These are phyloP conservation scores for Collybia mongolica DNA, from an alignment of 768 basidiomycete genomes.

Conservation along the genomic window DNA sequence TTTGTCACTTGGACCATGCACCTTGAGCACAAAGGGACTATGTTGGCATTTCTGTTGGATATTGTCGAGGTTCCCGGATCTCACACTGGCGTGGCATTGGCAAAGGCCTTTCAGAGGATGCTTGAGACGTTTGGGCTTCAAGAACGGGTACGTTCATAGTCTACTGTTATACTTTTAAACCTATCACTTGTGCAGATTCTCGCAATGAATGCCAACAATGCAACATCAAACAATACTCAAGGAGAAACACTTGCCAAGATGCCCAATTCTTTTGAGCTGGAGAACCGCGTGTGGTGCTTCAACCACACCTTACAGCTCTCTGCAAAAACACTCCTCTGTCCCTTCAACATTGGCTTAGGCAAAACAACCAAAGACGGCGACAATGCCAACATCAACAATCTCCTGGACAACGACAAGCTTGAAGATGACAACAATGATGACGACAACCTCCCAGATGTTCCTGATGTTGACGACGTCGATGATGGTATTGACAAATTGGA, in stretches of 20 bases:
- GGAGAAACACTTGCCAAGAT: not conserved
- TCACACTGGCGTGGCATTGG: conserved; percentile 22
- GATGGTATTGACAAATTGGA: conserved; percentile 4
- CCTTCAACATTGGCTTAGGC: conserved; percentile 25
- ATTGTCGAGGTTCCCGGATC: conserved; percentile 28
- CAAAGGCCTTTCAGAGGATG: conserved; percentile 14
- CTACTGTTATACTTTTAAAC: not conserved
- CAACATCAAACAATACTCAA: conserved; percentile 23
- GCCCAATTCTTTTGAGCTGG: conserved; percentile 13
- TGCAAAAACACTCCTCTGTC: conserved; percentile 23
- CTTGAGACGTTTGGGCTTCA: not conserved
- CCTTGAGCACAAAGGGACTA: conserved; percentile 18
- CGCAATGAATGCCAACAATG: conserved; percentile 17
- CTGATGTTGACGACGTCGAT: not conserved
- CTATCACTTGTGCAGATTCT: conserved; percentile 6
- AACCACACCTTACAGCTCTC: conserved; percentile 34
- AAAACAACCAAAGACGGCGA: not conserved
- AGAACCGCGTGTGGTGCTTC: conserved; percentile 35
- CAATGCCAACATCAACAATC: not conserved
- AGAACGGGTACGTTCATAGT: conserved; percentile 9
- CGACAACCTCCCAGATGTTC: conserved; percentile 9
- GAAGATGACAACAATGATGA: conserved; percentile 13
- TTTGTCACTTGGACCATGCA: conserved; percentile 25
- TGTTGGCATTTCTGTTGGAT: conserved; percentile 22
- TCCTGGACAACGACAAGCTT: conserved; percentile 5